These are phyloP conservation scores for Paecilomyces sp. DNA, from an alignment of 2,329 filamentous ascomycete genomes.

Conservation along the genomic window DNA sequence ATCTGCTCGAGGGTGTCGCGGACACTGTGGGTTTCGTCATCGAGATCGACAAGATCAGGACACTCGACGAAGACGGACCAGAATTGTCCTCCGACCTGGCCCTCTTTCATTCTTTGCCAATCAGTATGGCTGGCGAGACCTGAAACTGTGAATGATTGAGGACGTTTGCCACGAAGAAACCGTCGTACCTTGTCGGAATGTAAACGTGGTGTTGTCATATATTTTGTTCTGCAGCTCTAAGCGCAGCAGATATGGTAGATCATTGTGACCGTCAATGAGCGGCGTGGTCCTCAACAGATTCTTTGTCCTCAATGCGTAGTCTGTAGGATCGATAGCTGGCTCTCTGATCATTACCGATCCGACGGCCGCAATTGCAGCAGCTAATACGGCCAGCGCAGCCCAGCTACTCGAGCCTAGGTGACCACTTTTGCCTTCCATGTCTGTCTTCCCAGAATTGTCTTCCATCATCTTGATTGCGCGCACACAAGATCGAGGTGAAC, in stretches of 20 bases:
- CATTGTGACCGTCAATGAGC: conserved; percentile 22
- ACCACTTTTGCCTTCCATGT: too few relatives aligned
- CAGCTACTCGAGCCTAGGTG: too few relatives aligned
- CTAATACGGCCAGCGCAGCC: too few relatives aligned
- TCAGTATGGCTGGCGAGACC: conserved; percentile 19
- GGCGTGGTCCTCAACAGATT: conserved; percentile 14
- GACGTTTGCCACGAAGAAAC: too few relatives aligned
- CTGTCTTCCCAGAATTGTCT: too few relatives aligned
- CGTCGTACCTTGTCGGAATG: too few relatives aligned
- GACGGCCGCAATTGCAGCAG: too few relatives aligned
- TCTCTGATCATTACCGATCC: too few relatives aligned
- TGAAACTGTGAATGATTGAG: too few relatives aligned
- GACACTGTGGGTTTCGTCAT: conserved; percentile 9
- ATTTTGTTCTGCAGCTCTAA: conserved; percentile 15
- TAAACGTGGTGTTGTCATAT: conserved; percentile 7
- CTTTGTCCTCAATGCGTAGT: conserved; percentile 2
- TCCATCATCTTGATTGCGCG: too few relatives aligned
- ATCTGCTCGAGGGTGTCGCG: conserved; percentile 18
- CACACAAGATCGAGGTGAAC: too few relatives aligned
- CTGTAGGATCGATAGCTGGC: neutral
- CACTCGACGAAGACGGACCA: conserved; percentile 21
- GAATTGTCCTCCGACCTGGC: conserved; percentile 21
- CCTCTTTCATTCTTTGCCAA: conserved; percentile 15
- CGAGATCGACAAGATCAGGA: conserved; percentile 7
- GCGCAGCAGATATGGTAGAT: conserved; percentile 17